phyloP scores from a whole-genome alignment of 352 stramenopile species.

The Pythium periplocum region DNA sequence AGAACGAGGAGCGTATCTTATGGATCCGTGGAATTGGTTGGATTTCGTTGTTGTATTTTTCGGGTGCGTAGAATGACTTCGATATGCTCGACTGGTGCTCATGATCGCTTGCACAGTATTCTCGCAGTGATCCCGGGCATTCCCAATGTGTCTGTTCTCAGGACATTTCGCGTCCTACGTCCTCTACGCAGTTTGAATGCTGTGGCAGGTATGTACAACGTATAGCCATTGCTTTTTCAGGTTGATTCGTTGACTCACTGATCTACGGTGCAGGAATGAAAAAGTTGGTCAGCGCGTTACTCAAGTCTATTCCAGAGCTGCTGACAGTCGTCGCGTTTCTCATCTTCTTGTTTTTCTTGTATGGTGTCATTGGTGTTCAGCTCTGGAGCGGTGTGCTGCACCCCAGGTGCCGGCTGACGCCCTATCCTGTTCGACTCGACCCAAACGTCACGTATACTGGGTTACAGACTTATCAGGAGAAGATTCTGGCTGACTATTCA shows the following conservation, averaged over 20 bases:
- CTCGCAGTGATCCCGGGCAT: conserved; percentile 59
- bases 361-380: conserved; percentile 80
- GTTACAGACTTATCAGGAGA: conserved; percentile 27
- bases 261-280: conserved; percentile 43
- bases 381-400: conserved; percentile 71
- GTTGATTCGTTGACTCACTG: too few species aligned
- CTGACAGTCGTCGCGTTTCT: conserved; percentile 76
- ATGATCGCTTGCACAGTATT: conserved; percentile 27
- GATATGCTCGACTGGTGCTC: neutral
- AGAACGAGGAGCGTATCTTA: conserved; percentile 72
- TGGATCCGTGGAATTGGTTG: conserved; percentile 87
- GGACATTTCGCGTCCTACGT: conserved; percentile 57
- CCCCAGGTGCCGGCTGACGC: conserved; percentile 61
- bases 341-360: conserved; percentile 83
- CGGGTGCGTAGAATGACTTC: conserved; percentile 31
- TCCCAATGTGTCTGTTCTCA: conserved; percentile 51
- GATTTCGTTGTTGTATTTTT: conserved; percentile 89
- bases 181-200: conserved; percentile 56
- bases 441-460: conserved; percentile 21
- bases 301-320: conserved; percentile 73
- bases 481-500: conserved; percentile 30
- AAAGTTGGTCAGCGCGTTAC: conserved; percentile 67
- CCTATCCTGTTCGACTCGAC: conserved; percentile 50
- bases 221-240: too few species aligned
- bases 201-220: conserved; percentile 31